Base-by-base conservation (phyloP, 164 flowering plant species). In the Euptelea pleiosperma region DNA sequence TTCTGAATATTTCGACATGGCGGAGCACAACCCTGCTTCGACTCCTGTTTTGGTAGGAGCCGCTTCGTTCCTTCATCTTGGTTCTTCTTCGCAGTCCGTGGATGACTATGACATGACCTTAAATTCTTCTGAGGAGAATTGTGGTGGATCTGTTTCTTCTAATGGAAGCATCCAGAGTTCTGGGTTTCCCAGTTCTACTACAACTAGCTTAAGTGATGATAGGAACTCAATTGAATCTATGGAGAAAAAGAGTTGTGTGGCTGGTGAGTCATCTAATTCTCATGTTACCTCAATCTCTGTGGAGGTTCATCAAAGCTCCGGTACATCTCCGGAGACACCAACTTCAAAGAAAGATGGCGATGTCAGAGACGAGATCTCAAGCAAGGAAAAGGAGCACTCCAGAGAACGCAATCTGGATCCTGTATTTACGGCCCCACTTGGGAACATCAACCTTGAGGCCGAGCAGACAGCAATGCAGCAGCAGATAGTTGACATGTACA, bases 401-500 rank as follows among this genome's bases (percentile, higher is more conserved):
- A 68, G 67, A 42, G 73, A 73, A 47, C 55, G 51, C 30, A 62
- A 62, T 25, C 35, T 43, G 25, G 57, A 39, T 24, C 36, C 70
- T 47, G 85, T 72, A 14, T 81, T 78, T 58, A 49, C 73, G 19
- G 74, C 79, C 40, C 83, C 86, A 9, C 50, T 76, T 5, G 82
- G 71, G 37, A 72, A 73, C 43, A 64, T 82, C 42, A 75, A 73
- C 41, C 36, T 75, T 14, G 89, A 79, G 48, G 80, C 80, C 4
- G 93, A 90, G 75, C 82, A 87, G 55, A 67, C 77, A 1, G 88
- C 79, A 48, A 82, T 88, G 91, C 98, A 91, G 73, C 81, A 84
- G 65, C 89, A 91, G 52, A 91, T 88, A 60, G 89, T 85, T 9
- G 93, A 85, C 52, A 82, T 91, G 94, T 91, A 91, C 65, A 91